These are phyloP conservation scores for Aspergillus sclerotiicarbonarius DNA, from an alignment of 495 filamentous ascomycete species.

Conservation along the genomic window DNA sequence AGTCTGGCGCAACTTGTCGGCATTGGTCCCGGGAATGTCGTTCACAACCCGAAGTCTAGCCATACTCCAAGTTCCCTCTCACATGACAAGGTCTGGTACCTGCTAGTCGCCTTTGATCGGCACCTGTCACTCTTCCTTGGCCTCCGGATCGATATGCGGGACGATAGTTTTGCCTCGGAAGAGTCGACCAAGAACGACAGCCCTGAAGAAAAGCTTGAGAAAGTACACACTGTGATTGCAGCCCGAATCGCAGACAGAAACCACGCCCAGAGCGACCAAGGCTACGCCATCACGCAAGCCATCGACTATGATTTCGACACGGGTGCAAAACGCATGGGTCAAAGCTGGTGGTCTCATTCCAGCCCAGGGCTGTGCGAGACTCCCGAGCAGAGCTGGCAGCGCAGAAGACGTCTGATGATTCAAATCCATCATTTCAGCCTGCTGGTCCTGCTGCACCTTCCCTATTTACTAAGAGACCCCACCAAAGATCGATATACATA, in stretches of 20 bases:
- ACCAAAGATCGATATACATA: neutral
- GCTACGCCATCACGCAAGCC: neutral
- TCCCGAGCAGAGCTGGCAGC: neutral
- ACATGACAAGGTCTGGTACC: neutral
- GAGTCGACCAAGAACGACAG: neutral
- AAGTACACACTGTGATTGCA: neutral
- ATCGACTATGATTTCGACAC: slow-evolving; percentile 1
- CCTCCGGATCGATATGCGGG: slow-evolving; percentile 1
- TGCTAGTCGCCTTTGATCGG: neutral
- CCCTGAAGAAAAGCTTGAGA: slow-evolving; percentile 4
- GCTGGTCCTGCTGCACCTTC: neutral
- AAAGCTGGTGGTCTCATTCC: neutral
- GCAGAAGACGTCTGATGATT: neutral
- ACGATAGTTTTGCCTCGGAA: neutral
- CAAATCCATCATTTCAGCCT: neutral
- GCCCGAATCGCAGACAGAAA: slow-evolving; percentile 1
- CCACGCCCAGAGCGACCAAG: neutral
- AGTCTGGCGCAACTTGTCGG: neutral
- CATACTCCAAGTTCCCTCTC: neutral
- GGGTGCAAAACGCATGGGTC: neutral
- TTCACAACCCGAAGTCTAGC: neutral
- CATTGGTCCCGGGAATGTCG: neutral
- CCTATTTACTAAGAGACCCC: neutral
- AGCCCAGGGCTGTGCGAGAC: neutral
- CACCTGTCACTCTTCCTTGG: neutral